Base-by-base conservation (phyloP, 768 basidiomycete genomes). In the Lepiota brunneoincarnata region DNA sequence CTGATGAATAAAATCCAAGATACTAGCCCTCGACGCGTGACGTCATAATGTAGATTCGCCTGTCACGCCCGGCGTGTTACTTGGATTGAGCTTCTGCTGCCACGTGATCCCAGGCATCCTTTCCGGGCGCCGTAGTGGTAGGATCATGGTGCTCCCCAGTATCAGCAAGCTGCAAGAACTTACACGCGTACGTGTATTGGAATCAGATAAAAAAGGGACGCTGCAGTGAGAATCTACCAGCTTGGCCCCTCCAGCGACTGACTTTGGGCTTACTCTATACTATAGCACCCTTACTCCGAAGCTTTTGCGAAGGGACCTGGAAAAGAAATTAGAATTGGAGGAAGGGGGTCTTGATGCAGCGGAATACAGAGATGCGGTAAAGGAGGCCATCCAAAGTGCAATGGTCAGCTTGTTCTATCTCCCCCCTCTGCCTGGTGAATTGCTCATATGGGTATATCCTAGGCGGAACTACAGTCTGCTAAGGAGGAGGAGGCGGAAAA, bases 261-360 rank as follows among this genome's bases (percentile, higher is more conserved):
- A 41, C 12, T 28, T 17, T 10, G 5, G 18, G 18, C 18, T 15
- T 24, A 38, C 21, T n/a, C 12, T 18, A 20, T 10, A 31, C 31
- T 9, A 42, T 57, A 83, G 80, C 35, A 49, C 62, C 6, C 59
- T 78, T 20, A 85, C 84, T 1, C 73, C 73, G 14, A 77, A 79
- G 20, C 69, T 76, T 11, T 71, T 87, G 21, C 78, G 85, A 11
- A 64, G 69, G 51, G 61, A 71, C n/a, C 49, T 87, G 1, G 85
- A 86, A 65, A 59, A 68, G 21, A 59, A 71, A 20, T 70, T 84
- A 40, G 54, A 59, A 3, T 64, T 87, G n/a, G 70, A 73, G 7
- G 58, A 67, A 4, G 80, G 78, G 0, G 61, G 69, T 2, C 65
- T 87, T 37, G 74, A 77, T 24, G 60, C 55, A 23, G 62, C 68